Evolutionary conservation across 768 basidiomycete species (phyloP).

Genomic region (Rhodocollybia butyracea): DNA sequence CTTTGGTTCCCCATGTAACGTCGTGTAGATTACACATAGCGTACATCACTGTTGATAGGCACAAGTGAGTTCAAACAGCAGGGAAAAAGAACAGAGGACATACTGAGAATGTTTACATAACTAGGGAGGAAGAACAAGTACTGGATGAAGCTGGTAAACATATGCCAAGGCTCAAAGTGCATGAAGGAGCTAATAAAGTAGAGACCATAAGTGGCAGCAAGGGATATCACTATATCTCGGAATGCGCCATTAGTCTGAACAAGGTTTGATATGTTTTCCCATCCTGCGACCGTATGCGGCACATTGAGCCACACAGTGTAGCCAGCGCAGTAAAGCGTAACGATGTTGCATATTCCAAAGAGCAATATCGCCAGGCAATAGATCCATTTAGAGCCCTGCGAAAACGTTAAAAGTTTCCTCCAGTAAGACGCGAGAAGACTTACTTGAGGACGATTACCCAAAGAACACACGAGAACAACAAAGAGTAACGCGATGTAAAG

Average conservation of each 20-base stretch:
- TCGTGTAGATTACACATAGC: conserved; percentile 93
- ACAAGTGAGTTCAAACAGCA: not conserved
- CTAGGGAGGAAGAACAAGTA: conserved; percentile 89
- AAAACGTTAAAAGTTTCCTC: not conserved
- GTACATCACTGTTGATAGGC: conserved; percentile 66
- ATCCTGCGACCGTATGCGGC: conserved; percentile 68
- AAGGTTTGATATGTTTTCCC: conserved; percentile 68
- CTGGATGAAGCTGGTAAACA: conserved; percentile 89
- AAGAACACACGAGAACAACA: conserved; percentile 79
- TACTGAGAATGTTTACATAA: conserved; percentile 79
- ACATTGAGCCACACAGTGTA: conserved; percentile 86
- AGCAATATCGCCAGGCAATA: conserved; percentile 74
- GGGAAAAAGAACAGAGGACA: conserved; percentile 18
- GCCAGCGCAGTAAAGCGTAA: conserved; percentile 88
- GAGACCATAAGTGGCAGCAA: conserved; percentile 74
- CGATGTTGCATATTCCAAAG: conserved; percentile 75
- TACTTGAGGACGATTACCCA: conserved; percentile 79
- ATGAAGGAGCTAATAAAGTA: conserved; percentile 86
- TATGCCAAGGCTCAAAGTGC: conserved; percentile 95
- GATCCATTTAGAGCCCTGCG: conserved; percentile 79
- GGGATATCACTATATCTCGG: conserved; percentile 80
- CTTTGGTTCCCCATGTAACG: conserved; percentile 84
- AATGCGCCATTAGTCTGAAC: conserved; percentile 65
- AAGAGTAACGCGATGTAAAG: conserved; percentile 85
- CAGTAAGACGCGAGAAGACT: conserved; percentile 7